Base-by-base conservation (phyloP, 192 early-diverging fungal genomes). In the Obelidium mucronatum region DNA sequence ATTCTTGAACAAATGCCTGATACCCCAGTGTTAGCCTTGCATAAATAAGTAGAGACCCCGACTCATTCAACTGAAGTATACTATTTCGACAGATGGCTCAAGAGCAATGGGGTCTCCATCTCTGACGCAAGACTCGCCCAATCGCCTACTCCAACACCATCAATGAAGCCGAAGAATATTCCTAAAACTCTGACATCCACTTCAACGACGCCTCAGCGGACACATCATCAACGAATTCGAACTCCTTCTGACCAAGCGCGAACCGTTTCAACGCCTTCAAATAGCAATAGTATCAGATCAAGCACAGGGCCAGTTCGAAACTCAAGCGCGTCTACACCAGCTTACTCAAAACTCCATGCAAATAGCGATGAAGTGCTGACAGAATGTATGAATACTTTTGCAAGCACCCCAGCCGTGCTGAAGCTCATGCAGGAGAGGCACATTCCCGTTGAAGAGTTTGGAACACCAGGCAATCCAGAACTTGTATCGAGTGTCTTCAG, bases 1-100 rank as follows among this genome's bases (percentile, higher is more conserved):
- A 62, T 74, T 35, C 42, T 74, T 8, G 26, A 13, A 8, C 40
- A 74, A 33, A 74, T 74, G 72, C 72, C 72, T 2, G 72, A 74
- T 17, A 74, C 72, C 13, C 72, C 72, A 17, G 6, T 62, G 58
- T 74, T 8, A 35, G 40, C 11, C 22, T 44, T 44, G 42, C n/a
- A n/a, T n/a, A n/a, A n/a, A n/a, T n/a, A n/a, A n/a, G n/a, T 30
- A 58, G 4, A 19, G 11, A 19, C 55, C 6, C 26, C 55, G 19
- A 28, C 55, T 58, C 55, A 19, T 30, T 58, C 26, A 5, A 6
- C 26, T 30, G 6, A n/a, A n/a, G 55, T 58, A 15, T 6, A 58
- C 55, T 58, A 6, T 15, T 58, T 30, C 55, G 55, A 58, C 55
- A 15, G 26, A 6, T 30, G 4, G n/a, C 55, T 24, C 26, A 15